These are phyloP conservation scores for Phascolomyces articulosus DNA, from an alignment of 371 early-diverging fungal genomes.

Conservation along the genomic window DNA sequence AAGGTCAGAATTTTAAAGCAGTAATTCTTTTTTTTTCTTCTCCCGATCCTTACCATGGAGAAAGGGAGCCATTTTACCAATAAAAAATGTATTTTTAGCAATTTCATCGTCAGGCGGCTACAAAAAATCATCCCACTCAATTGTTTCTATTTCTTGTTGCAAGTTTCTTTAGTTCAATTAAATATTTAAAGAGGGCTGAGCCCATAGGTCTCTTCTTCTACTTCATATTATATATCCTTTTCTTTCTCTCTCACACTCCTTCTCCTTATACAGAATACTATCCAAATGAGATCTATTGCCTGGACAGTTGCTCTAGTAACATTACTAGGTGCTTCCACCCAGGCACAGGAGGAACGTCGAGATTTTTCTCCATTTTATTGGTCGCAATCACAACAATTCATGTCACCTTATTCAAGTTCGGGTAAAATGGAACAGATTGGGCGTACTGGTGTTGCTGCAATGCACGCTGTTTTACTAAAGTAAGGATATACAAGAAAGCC, in stretches of 20 bases:
- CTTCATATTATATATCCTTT: background rate
- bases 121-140: slow-evolving; percentile 3
- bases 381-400: slow-evolving; percentile 36
- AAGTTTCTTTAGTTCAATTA: background rate
- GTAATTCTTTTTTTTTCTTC: no score
- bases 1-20: no score
- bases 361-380: slow-evolving; percentile 33
- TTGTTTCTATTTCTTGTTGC: background rate
- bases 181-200: background rate
- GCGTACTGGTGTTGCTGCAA: slow-evolving; percentile 47
- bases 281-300: slow-evolving; percentile 6
- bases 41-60: background rate
- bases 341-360: slow-evolving; percentile 17
- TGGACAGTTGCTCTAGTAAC: slow-evolving; percentile 11
- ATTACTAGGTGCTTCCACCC: slow-evolving; percentile 4
- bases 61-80: background rate
- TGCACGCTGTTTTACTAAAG: slow-evolving; percentile 52
- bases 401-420: slow-evolving; percentile 36
- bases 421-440: slow-evolving; percentile 52
- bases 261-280: no score
- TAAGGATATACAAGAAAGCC: slow-evolving; percentile 11
- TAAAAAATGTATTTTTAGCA: slow-evolving; percentile 2
- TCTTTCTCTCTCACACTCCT: background rate
- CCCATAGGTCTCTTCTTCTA: background rate
- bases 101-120: background rate